Base-by-base conservation (phyloP, 2,329 filamentous ascomycete genomes). In the Microdochium bolleyi region DNA sequence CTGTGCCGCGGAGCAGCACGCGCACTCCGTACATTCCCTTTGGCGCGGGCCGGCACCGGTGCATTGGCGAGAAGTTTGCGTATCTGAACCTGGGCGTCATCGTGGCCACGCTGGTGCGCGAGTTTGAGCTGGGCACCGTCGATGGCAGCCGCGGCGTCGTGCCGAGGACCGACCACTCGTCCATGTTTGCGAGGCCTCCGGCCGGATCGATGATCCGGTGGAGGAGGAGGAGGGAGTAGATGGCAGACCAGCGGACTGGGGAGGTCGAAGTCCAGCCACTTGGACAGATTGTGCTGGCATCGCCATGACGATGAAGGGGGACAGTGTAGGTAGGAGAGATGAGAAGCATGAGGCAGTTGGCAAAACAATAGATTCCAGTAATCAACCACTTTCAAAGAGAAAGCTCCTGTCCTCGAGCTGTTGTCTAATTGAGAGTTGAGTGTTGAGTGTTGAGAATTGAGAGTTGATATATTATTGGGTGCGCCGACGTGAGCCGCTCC, bases 21-120 rank as follows among this genome's bases (percentile, higher is more conserved):
- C 60, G 59, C 32, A 72, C 68, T 27, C 66, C 84, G 0, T 87
- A 88, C 62, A 70, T 89, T 2, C 87, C 87, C 0, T 89, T 89
- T 60, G 87, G 87, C 2, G 87, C 84, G 0, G 87, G 86, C 0
- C 73, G 87, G 48, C 86, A 90, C 65, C 74, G 87, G 21, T 89
- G 87, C 60, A 88, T 90, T 54, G 87, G 87, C 19, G 87, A 89
- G 70, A 85, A 88, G 64, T 89, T 89, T 65, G 85, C 86, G n/a
- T 38, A 38, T 16, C 7, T 38, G 13, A 38, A 38, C 34, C 34
- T 38, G n/a, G 34, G 34, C 34, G 34, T 38, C 34, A 38, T 38
- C 16, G 34, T 38, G 34, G 34, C 34, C 7, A 38, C 34, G n/a
- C 11, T 38, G 11, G 34, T 38, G 34, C 34, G 34, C 34, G 34